Evolutionary conservation across 2,329 filamentous ascomycete species (phyloP).

Genomic region (Emergomyces pasteurianus): DNA sequence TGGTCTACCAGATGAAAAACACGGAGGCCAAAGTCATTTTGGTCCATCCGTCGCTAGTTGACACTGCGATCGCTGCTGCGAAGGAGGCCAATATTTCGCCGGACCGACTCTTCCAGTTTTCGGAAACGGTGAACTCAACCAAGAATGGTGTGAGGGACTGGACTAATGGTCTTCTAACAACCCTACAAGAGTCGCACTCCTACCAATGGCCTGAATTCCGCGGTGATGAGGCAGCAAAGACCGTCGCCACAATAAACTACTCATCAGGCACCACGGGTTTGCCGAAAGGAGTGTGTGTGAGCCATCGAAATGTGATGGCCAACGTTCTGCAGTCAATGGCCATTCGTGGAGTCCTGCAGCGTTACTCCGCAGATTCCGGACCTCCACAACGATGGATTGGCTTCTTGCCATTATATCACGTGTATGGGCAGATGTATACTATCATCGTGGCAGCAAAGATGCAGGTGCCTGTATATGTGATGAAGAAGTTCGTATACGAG

Average conservation of each 20-base stretch:
- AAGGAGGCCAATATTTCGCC: slow-evolving; percentile 13
- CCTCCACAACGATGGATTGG: slow-evolving; percentile 2
- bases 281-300: slow-evolving; percentile 82
- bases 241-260: slow-evolving; percentile 47
- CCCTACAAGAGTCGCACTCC: background rate
- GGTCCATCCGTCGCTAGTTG: slow-evolving; percentile 37
- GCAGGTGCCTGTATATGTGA: slow-evolving; percentile 47
- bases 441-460: slow-evolving; percentile 37
- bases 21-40: slow-evolving; percentile 40
- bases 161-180: slow-evolving; percentile 5
- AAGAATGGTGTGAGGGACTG: slow-evolving; percentile 15
- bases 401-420: slow-evolving; percentile 7
- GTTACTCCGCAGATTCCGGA: background rate
- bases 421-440: slow-evolving; percentile 28
- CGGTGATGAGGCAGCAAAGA: slow-evolving; percentile 14
- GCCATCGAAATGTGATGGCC: slow-evolving; percentile 68
- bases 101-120: slow-evolving; percentile 15
- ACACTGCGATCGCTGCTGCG: slow-evolving; percentile 28
- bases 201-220: slow-evolving; percentile 5
- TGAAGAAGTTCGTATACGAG: slow-evolving; percentile 70
- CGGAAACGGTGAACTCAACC: slow-evolving; percentile 7
- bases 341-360: background rate
- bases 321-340: slow-evolving; percentile 50
- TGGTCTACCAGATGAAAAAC: slow-evolving; percentile 41
- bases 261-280: slow-evolving; percentile 80